Conservation (phyloP, 208 protist genomes). For the Crithidia fasciculata region DNA sequence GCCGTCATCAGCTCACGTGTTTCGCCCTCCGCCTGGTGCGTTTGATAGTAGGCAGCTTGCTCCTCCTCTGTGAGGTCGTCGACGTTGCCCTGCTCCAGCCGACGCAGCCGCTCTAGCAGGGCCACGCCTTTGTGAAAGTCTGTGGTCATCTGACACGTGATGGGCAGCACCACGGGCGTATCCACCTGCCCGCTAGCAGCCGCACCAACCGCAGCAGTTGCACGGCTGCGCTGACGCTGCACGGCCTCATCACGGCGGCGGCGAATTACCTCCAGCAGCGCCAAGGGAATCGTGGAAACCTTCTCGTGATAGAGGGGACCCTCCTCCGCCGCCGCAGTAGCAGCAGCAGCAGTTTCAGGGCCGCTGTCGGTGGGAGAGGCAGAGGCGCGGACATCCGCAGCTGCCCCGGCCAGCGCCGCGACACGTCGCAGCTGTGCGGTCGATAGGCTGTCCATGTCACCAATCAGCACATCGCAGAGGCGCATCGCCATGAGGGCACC, state of each 20-base stretch:
- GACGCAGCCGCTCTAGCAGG: slow-evolving; percentile 44
- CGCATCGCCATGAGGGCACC: slow-evolving; percentile 13
- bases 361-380: neutral
- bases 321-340: neutral
- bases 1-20: slow-evolving; percentile 4
- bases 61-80: neutral
- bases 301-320: slow-evolving; percentile 23
- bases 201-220: neutral
- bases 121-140: slow-evolving; percentile 77
- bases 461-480: slow-evolving; percentile 48
- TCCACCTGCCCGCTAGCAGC: neutral
- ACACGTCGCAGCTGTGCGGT: slow-evolving; percentile 9
- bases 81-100: slow-evolving; percentile 21
- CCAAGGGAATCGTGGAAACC: slow-evolving; percentile 40
- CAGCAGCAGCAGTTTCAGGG: neutral
- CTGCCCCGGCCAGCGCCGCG: slow-evolving; percentile 13
- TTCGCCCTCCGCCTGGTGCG: neutral
- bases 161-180: slow-evolving; percentile 42
- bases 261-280: slow-evolving; percentile 42
- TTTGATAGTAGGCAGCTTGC: slow-evolving; percentile 4
- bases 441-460: slow-evolving; percentile 57
- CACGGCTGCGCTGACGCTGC: neutral
- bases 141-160: slow-evolving; percentile 80
- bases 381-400: slow-evolving; percentile 5
- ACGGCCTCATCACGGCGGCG: slow-evolving; percentile 13